Evolutionary conservation across 2,329 filamentous ascomycete species (phyloP).

Genomic region (Aspergillus fumigatiaffinis): DNA sequence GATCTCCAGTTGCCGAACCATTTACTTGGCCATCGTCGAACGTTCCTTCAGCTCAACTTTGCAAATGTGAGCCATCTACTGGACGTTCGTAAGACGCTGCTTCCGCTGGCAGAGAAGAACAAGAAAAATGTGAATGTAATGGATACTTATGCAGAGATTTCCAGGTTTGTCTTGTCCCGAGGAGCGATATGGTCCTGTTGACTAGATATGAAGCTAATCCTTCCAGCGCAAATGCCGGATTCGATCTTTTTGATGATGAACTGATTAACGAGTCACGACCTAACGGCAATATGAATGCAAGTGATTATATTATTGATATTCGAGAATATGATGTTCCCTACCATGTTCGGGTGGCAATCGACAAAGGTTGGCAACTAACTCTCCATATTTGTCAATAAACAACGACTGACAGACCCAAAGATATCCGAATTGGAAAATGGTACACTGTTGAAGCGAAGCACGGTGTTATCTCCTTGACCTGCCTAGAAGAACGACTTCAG

Average conservation of each 20-base stretch:
- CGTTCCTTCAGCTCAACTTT: conserved; percentile 82
- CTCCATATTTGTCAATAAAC: neutral
- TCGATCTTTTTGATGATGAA: conserved; percentile 94
- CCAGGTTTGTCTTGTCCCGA: conserved; percentile 55
- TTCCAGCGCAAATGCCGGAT: conserved; percentile 68
- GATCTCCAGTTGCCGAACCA: conserved; percentile 95
- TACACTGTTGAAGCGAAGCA: conserved; percentile 94
- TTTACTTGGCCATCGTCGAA: conserved; percentile 81
- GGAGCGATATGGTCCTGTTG: neutral
- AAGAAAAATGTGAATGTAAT: conserved; percentile 94
- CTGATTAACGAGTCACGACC: conserved; percentile 75
- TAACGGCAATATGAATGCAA: conserved; percentile 79
- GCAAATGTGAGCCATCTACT: conserved; percentile 82
- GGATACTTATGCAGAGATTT: conserved; percentile 97
- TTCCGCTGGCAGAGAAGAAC: conserved; percentile 93
- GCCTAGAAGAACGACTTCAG: conserved; percentile 80
- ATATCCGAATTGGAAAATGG: conserved; percentile 95
- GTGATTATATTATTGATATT: conserved; percentile 97
- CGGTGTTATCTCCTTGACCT: conserved; percentile 75
- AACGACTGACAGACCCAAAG: conserved; percentile 41
- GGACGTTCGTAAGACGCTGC: conserved; percentile 75
- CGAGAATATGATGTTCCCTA: conserved; percentile 99
- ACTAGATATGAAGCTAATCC: conserved; percentile 15
- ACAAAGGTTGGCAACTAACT: conserved; percentile 59
- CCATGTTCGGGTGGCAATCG: conserved; percentile 97